Evolutionary conservation across 345 rosid genomes (phyloP).

Genomic region (Camelina sativa): DNA sequence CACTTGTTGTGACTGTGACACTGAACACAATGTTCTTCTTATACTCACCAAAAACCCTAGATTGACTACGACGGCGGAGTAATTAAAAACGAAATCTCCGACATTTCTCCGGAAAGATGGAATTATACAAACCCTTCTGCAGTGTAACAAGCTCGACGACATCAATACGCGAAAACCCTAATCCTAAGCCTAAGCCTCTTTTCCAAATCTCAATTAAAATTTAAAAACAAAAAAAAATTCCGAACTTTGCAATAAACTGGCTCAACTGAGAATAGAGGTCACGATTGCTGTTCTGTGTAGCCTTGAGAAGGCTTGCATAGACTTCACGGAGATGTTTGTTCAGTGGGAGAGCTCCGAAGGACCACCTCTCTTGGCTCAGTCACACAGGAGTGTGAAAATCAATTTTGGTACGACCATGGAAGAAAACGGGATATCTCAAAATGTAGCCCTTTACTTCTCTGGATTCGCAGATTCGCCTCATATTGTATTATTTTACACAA

Average conservation of each 20-base stretch:
- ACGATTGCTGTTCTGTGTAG: too few species aligned
- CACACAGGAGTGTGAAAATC: background rate
- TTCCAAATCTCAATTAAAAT: background rate
- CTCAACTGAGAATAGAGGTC: slow-evolving; percentile 1
- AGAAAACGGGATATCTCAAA: slow-evolving; percentile 15
- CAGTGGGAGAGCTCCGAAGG: background rate
- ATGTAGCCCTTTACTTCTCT: background rate
- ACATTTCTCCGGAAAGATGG: background rate
- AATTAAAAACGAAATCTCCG: background rate
- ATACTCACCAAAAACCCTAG: slow-evolving; percentile 4
- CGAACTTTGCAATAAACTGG: slow-evolving; percentile 14
- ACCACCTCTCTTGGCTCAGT: background rate
- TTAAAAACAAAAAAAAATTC: background rate
- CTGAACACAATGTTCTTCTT: slow-evolving; percentile 14
- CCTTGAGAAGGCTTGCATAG: background rate
- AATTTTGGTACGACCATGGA: background rate
- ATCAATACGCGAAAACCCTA: background rate
- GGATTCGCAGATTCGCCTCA: background rate
- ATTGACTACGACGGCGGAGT: background rate
- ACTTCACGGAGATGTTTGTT: slow-evolving; percentile 5
- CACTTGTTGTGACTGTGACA: background rate
- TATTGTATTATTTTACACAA: background rate
- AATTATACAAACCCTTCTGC: background rate
- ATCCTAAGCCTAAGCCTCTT: background rate
- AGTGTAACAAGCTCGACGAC: slow-evolving; percentile 20